Conservation (phyloP, 73 alveolate species). For the Blepharisma stoltei region DNA sequence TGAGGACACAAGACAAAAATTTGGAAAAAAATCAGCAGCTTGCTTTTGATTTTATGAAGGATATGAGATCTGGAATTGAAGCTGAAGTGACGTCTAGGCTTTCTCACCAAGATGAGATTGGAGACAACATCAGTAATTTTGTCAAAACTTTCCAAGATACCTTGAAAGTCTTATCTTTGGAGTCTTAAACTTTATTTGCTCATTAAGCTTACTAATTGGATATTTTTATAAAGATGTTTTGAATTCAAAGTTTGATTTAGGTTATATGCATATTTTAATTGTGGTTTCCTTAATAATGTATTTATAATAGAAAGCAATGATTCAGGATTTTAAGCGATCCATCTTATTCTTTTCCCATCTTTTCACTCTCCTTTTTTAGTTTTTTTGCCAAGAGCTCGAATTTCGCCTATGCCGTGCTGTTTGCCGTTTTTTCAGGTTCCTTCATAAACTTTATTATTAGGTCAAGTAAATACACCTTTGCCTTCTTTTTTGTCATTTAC, state of each 20-base stretch:
- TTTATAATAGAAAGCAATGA: no score
- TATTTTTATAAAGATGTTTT: no score
- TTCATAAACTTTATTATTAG: conserved; percentile 49
- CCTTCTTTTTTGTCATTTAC: conserved; percentile 53
- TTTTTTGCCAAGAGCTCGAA: background rate
- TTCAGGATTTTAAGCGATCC: background rate
- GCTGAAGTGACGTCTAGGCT: conserved; percentile 88
- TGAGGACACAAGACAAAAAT: conserved; percentile 68
- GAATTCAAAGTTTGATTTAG: no score
- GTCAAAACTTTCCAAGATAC: conserved; percentile 96
- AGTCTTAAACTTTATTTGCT: no score
- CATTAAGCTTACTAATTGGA: no score
- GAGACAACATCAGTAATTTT: conserved; percentile 88
- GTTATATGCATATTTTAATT: no score
- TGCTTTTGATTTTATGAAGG: conserved; percentile 83
- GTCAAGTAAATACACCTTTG: conserved; percentile 48
- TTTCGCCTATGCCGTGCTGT: conserved; percentile 48
- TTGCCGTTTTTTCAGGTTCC: conserved; percentile 72
- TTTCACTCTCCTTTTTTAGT: conserved; percentile 25
- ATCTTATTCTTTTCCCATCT: conserved; percentile 11
- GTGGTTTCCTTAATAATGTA: no score
- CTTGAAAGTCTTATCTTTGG: conserved; percentile 58
- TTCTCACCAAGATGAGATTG: conserved; percentile 81
- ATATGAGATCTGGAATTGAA: conserved; percentile 73
- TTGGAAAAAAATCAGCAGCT: conserved; percentile 79